A percentile compares a stretch with the other conserved stretches of the same genome.
phyloP scores from a whole-genome alignment of 306 rosid genomes.

The Inga laurina region DNA sequence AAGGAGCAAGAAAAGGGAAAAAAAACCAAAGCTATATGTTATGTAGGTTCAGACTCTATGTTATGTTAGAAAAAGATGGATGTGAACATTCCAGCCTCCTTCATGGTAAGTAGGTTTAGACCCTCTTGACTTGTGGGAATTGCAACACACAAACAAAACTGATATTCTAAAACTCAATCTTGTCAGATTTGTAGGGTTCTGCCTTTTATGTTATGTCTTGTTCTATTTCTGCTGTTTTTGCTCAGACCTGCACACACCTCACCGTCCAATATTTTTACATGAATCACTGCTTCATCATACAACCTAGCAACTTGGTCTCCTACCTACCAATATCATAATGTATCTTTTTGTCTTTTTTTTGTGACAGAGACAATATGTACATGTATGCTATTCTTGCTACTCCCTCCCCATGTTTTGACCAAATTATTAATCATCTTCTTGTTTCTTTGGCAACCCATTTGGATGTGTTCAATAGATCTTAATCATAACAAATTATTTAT shows the following conservation, averaged over 20 bases:
- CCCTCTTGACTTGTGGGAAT: slow-evolving; percentile 12
- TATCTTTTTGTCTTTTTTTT: slow-evolving; percentile 31
- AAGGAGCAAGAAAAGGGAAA: too few relatives aligned
- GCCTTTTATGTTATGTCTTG: slow-evolving; percentile 35
- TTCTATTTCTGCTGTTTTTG: slow-evolving; percentile 8
- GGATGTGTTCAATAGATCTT: slow-evolving; percentile 23
- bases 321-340: slow-evolving; percentile 30
- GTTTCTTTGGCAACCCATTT: slow-evolving; percentile 23
- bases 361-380: slow-evolving; percentile 9
- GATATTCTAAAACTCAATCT: slow-evolving; percentile 24
- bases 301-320: slow-evolving; percentile 29
- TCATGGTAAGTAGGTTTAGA: slow-evolving; percentile 13
- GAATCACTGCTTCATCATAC: slow-evolving; percentile 40
- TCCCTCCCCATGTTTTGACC: slow-evolving; percentile 9
- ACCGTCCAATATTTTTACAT: slow-evolving; percentile 16
- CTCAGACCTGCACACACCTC: not conserved
- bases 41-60: slow-evolving; percentile 11
- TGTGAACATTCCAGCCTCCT: slow-evolving; percentile 29
- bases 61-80: slow-evolving; percentile 23
- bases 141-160: slow-evolving; percentile 39
- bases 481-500: not conserved
- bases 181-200: slow-evolving; percentile 35
- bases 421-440: slow-evolving; percentile 12
- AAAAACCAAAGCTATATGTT: not conserved
- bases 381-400: slow-evolving; percentile 22